These are phyloP conservation scores for Delitschia confertaspora DNA, from an alignment of 495 filamentous ascomycete genomes.

Conservation along the genomic window DNA sequence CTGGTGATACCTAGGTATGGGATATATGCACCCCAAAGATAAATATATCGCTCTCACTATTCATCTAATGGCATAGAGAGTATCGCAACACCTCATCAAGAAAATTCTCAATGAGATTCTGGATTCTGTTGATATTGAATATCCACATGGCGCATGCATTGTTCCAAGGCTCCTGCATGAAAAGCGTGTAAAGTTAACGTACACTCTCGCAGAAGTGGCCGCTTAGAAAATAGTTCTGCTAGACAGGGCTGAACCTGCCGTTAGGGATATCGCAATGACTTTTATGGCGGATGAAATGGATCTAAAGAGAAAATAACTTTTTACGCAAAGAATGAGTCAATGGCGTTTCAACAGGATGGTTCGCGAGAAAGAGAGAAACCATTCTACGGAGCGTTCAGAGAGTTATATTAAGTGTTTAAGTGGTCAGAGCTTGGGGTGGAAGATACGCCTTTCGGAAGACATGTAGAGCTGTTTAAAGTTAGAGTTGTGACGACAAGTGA, in stretches of 20 bases:
- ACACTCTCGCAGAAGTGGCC: constrained; percentile 15
- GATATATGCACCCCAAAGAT: too few species aligned
- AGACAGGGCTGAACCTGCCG: constrained; percentile 21
- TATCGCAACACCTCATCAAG: background rate
- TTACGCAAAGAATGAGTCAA: background rate
- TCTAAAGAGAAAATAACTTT: background rate
- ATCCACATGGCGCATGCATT: constrained; percentile 10
- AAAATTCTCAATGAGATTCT: background rate
- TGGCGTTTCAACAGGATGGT: background rate
- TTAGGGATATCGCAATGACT: constrained; percentile 11
- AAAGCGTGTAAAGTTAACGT: constrained; percentile 27
- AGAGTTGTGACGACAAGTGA: too few species aligned
- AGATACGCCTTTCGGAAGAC: too few species aligned
- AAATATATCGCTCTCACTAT: background rate
- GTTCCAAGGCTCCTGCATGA: constrained; percentile 1
- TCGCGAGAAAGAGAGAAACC: background rate
- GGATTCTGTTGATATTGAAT: constrained; percentile 1
- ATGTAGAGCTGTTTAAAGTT: too few species aligned
- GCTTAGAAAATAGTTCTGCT: constrained; percentile 13
- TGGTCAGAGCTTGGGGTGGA: too few species aligned
- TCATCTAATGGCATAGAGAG: background rate
- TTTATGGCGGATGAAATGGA: constrained; percentile 1
- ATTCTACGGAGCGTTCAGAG: background rate
- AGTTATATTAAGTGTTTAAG: too few species aligned
- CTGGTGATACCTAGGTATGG: too few species aligned